Percentiles rank a stretch among this genome's conserved stretches.
These are phyloP conservation scores for Actinidia polygama DNA, from an alignment of 179 eudicot genomes.

Conservation along the genomic window DNA sequence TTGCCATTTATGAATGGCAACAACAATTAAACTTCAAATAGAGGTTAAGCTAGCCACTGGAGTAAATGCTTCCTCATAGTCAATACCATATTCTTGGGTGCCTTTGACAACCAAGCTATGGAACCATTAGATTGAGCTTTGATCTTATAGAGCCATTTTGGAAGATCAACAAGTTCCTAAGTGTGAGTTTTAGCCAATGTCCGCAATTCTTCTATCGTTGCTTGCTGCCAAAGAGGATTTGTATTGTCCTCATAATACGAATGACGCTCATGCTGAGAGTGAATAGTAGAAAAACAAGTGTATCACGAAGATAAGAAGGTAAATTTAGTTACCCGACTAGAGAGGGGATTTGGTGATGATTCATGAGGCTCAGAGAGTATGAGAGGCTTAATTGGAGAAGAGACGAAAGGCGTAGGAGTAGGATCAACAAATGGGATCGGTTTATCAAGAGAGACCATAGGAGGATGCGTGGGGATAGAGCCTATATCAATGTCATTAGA, in stretches of 20 bases:
- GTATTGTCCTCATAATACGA: neutral
- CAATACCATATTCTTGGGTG: no score
- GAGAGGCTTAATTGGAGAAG: neutral
- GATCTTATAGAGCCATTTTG: no score
- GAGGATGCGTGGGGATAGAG: neutral
- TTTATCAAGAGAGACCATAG: neutral
- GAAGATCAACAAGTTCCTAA: no score
- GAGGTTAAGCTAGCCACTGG: no score
- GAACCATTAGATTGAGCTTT: no score
- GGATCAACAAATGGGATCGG: neutral
- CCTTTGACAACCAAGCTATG: no score
- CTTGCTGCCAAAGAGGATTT: neutral
- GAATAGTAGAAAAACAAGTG: neutral
- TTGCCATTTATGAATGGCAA: no score
- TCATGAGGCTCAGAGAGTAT: no score
- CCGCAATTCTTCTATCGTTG: neutral
- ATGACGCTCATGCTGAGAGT: neutral
- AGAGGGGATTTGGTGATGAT: neutral
- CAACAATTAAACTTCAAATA: no score
- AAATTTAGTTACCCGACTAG: neutral
- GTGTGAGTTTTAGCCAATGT: no score
- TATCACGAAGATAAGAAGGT: neutral
- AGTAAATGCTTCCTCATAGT: no score
- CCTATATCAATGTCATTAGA: neutral
- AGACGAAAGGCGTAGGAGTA: neutral